Evolutionary conservation across 179 eudicot species (phyloP).

Genomic region (Gypsophila paniculata): DNA sequence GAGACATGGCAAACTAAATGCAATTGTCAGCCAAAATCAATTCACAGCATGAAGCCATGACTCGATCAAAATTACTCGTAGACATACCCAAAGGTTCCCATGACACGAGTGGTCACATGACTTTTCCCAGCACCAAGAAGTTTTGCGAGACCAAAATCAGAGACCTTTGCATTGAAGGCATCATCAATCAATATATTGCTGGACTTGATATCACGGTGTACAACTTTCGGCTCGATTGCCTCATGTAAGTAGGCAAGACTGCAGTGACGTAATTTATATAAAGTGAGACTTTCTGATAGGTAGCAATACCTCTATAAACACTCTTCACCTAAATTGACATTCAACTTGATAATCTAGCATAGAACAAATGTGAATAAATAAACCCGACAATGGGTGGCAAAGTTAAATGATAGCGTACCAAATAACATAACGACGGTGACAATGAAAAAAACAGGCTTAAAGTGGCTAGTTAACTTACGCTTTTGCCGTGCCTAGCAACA

Average conservation of each 20-base stretch:
- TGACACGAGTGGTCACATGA: slow-evolving; percentile 92
- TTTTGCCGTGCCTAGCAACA: slow-evolving; percentile 90
- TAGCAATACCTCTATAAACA: not conserved
- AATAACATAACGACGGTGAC: not conserved
- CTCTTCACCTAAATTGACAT: not conserved
- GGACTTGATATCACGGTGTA: slow-evolving; percentile 92
- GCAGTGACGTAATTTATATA: slow-evolving; percentile 29
- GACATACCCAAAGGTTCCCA: slow-evolving; percentile 94
- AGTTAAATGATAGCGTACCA: no score
- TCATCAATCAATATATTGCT: slow-evolving; percentile 92
- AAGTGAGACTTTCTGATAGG: not conserved
- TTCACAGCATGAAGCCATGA: not conserved
- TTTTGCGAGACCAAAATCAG: slow-evolving; percentile 97
- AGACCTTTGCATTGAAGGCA: slow-evolving; percentile 82
- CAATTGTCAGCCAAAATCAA: not conserved
- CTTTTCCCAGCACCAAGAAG: slow-evolving; percentile 96
- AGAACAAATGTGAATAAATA: not conserved
- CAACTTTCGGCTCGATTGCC: slow-evolving; percentile 98
- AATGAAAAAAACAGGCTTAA: not conserved
- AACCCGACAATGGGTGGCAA: not conserved
- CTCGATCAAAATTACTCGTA: not conserved
- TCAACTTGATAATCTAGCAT: not conserved
- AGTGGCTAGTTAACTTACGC: slow-evolving; percentile 59
- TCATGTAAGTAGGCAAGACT: slow-evolving; percentile 95
- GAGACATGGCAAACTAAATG: not conserved